A percentile compares a stretch with the other conserved stretches of the same genome.
These are phyloP conservation scores for Hyaloscypha hepaticicola DNA, from an alignment of 495 filamentous ascomycete species.

Conservation along the genomic window DNA sequence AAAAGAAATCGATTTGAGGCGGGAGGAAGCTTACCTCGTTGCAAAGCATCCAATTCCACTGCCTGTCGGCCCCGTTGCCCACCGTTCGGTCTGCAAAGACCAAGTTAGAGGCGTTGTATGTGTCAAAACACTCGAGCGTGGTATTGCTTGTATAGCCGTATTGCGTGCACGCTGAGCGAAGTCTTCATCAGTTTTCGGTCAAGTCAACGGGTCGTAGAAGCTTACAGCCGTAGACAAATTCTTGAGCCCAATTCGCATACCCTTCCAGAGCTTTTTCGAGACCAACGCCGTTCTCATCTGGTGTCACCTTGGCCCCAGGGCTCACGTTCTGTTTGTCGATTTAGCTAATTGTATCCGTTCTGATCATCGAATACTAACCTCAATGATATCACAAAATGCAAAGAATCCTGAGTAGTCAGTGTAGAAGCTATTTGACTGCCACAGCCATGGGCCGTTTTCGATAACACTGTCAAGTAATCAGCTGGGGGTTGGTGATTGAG, in stretches of 20 bases:
- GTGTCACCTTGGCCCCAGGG: conserved; percentile 34
- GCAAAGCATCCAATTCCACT: conserved; percentile 65
- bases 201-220: background rate
- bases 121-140: conserved; percentile 57
- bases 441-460: conserved; percentile 55
- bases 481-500: conserved; percentile 22
- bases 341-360: background rate
- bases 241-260: conserved; percentile 52
- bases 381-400: conserved; percentile 52
- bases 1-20: background rate
- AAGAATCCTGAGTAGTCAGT: conserved; percentile 52
- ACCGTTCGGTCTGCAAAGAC: conserved; percentile 55
- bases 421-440: conserved; percentile 53
- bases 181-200: background rate
- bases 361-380: conserved; percentile 33
- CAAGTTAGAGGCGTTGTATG: conserved; percentile 54
- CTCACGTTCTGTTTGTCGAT: conserved; percentile 33
- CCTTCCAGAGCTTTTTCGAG: conserved; percentile 52
- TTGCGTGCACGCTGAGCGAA: background rate
- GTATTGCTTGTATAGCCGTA: conserved; percentile 44
- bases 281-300: conserved; percentile 50
- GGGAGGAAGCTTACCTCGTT: conserved; percentile 43
- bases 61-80: conserved; percentile 51
- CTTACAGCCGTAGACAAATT: conserved; percentile 50
- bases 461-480: conserved; percentile 39